phyloP scores from a whole-genome alignment of 2,329 filamentous ascomycete genomes.

The Acrodontium crateriforme region DNA sequence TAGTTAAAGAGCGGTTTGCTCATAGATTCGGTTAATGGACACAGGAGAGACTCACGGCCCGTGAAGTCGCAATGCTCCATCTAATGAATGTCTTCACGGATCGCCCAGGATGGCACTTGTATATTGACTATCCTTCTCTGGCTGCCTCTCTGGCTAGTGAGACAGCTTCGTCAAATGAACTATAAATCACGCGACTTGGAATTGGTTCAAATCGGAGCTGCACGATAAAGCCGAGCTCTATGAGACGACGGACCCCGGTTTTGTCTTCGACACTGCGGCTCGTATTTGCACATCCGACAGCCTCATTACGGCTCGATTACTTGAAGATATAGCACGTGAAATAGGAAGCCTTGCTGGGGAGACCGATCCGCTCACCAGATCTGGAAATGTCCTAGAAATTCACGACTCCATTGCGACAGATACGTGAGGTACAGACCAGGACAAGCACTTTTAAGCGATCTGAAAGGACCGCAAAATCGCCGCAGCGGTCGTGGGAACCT shows the following conservation, averaged over 20 bases:
- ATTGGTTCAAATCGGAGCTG: slow-evolving; percentile 31
- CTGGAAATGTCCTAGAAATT: too few species aligned
- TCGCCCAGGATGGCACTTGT: slow-evolving; percentile 8
- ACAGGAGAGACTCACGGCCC: slow-evolving; percentile 1
- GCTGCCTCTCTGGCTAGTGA: slow-evolving; percentile 10
- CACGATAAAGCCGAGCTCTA: slow-evolving; percentile 34
- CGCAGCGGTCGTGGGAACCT: too few species aligned
- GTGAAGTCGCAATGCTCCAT: slow-evolving; percentile 5
- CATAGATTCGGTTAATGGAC: not conserved
- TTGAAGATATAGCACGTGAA: too few species aligned
- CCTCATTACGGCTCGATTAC: too few species aligned
- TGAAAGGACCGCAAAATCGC: too few species aligned
- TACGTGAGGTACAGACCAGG: too few species aligned
- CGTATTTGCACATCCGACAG: slow-evolving; percentile 40
- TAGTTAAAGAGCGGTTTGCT: not conserved
- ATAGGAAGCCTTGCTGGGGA: too few species aligned
- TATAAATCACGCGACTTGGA: slow-evolving; percentile 8
- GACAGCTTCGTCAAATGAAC: slow-evolving; percentile 1
- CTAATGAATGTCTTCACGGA: slow-evolving; percentile 9
- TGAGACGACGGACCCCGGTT: slow-evolving; percentile 25
- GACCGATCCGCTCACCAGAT: too few species aligned
- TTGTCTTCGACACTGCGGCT: slow-evolving; percentile 29
- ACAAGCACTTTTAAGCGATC: too few species aligned
- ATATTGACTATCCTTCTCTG: too few species aligned
- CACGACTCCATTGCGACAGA: too few species aligned